Percentiles rank a stretch among this genome's conserved stretches.
phyloP scores from a whole-genome alignment of 495 filamentous ascomycete genomes.

The Tuber aestivum region DNA sequence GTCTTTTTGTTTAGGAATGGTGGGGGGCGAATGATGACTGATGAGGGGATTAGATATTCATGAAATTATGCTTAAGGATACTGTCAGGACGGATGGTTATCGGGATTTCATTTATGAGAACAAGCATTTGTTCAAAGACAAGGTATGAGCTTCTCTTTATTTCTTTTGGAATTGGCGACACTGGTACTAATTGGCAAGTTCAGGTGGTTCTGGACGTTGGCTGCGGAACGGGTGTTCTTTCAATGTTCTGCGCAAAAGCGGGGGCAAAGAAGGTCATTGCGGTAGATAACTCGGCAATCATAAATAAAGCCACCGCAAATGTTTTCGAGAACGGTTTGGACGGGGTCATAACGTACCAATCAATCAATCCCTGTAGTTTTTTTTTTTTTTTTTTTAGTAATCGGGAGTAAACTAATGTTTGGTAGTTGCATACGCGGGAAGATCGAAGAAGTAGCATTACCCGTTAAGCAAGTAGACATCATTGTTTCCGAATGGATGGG shows the following conservation, averaged over 20 bases:
- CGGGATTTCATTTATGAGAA: constrained; percentile 71
- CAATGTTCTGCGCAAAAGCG: constrained; percentile 87
- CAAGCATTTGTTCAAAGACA: constrained; percentile 83
- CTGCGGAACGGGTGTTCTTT: constrained; percentile 87
- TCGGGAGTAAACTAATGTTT: neutral
- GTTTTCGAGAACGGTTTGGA: constrained; percentile 73
- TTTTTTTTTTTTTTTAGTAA: neutral
- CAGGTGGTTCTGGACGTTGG: constrained; percentile 80
- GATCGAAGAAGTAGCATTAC: constrained; percentile 80
- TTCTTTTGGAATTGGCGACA: neutral
- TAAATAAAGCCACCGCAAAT: constrained; percentile 78
- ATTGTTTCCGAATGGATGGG: constrained; percentile 99
- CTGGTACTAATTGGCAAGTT: neutral
- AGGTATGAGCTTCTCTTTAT: constrained; percentile 43
- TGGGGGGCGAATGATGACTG: neutral
- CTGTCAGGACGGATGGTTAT: constrained; percentile 61
- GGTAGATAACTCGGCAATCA: constrained; percentile 90
- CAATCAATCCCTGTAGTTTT: neutral
- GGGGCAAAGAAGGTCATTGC: constrained; percentile 86
- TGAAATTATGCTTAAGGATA: constrained; percentile 82
- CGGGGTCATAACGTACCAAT: constrained; percentile 64
- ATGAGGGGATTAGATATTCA: constrained; percentile 62
- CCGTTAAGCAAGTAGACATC: constrained; percentile 80
- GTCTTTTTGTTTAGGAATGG: constrained; percentile 15
- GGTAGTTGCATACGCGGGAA: constrained; percentile 58